Evolutionary conservation across 108 stramenopile species (phyloP), one percentile per base, ranked within the genome.

Genomic region (Stephanodiscus minutulus): DNA sequence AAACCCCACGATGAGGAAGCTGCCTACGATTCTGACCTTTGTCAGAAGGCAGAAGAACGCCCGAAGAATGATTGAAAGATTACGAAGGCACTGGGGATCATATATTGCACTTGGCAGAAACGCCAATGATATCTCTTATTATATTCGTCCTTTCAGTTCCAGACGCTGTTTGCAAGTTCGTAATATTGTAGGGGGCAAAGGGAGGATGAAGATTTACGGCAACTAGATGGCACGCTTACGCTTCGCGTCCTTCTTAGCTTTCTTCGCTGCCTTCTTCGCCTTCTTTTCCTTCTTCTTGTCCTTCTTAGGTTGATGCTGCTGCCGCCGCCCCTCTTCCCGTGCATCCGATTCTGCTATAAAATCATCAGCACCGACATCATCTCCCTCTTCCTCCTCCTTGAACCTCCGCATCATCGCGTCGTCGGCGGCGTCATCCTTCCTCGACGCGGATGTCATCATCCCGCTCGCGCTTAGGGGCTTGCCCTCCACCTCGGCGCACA

Each of bases 221-320:
- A n/a, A n/a, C n/a, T n/a, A n/a, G n/a, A n/a, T n/a, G n/a, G n/a
- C n/a, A n/a, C n/a, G n/a, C 35, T 60, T 60, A 2, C 59, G 35
- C 35, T 60, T 60, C 5, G 59, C 60, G 20, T 52, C 70, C 20
- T 50, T 29, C 53, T 72, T 72, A 27, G 52, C 62, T 17, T 64
- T 64, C 29, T 53, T 37, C 13, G 58, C 58, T 10, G 61, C 61
- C 69, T 70, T 49, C 58, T 66, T 70, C 22, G 44, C 70, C 76
- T 77, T 66, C 69, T 77, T 77, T 20, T 52, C 64, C 31, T 61
- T 56, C 69, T 77, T 77, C 47, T 65, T 70, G 21, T 33, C 73
- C 24, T 60, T 66, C 62, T 69, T 77, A 20, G n/a, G 29, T 55
- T 1, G 21, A 15, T 37, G 43, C 35, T 36, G n/a, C 25, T 15